These are phyloP conservation scores for Symbiodinium natans DNA, from an alignment of 73 alveolate genomes.

Conservation along the genomic window DNA sequence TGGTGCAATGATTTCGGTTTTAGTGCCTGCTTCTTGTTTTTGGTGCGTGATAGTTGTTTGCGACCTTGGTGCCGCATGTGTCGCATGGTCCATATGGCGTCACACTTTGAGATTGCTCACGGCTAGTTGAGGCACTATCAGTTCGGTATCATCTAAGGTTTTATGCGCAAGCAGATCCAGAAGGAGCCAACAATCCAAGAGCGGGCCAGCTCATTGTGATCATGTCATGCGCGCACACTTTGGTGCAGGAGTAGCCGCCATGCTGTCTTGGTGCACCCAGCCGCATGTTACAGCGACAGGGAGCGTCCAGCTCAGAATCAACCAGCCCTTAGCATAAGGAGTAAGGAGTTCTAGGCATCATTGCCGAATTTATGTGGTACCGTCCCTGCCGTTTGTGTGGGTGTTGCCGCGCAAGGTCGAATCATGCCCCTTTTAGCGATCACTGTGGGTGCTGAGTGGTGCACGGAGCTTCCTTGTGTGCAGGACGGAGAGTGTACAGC, in stretches of 20 bases:
- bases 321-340: not conserved
- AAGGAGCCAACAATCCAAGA: not conserved
- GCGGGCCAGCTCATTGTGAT: not conserved
- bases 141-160: too few species aligned
- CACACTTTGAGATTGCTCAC: too few species aligned
- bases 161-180: constrained; percentile 71
- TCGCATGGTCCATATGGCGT: too few species aligned
- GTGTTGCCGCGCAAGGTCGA: not conserved
- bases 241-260: constrained; percentile 34
- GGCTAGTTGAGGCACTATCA: too few species aligned
- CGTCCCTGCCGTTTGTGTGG: not conserved
- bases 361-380: too few species aligned
- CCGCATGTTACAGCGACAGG: not conserved
- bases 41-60: not conserved
- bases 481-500: not conserved
- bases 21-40: not conserved
- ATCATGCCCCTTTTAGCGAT: constrained; percentile 33
- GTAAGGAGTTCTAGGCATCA: too few species aligned
- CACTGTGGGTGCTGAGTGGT: constrained; percentile 76
- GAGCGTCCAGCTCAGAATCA: not conserved
- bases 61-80: not conserved
- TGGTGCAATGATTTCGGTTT: not conserved
- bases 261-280: constrained; percentile 48
- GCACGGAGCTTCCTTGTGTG: constrained; percentile 39
- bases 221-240: not conserved